phyloP scores from a whole-genome alignment of 2,329 filamentous ascomycete species.

The Alternaria sp. region DNA sequence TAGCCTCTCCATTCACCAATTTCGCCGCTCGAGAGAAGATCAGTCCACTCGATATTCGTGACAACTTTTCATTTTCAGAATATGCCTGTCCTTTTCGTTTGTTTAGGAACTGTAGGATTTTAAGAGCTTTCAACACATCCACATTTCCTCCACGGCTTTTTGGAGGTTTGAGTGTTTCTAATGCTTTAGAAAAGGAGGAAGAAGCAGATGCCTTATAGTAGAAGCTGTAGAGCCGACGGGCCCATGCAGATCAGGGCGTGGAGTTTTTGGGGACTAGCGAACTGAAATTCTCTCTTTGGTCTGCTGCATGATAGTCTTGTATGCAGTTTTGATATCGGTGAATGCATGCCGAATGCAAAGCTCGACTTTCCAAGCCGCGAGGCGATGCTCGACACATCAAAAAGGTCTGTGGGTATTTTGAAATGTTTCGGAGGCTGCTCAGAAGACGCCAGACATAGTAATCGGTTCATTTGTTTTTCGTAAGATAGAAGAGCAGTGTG shows the following conservation, averaged over 20 bases:
- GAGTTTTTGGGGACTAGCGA: neutral
- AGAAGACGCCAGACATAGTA: no score
- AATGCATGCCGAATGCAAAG: neutral
- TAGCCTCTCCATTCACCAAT: accelerated
- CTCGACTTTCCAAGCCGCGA: accelerated
- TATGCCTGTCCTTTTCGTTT: accelerated
- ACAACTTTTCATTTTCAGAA: neutral
- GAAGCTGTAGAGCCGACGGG: neutral
- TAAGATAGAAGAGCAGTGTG: neutral
- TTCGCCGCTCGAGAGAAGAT: neutral
- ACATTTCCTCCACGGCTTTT: no score
- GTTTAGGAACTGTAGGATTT: neutral
- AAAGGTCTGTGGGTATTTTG: no score
- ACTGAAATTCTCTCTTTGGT: accelerated
- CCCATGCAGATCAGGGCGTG: neutral
- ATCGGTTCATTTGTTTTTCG: no score
- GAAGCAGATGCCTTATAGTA: neutral
- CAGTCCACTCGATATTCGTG: neutral
- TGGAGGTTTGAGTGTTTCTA: neutral
- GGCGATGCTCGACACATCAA: neutral
- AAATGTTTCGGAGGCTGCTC: no score
- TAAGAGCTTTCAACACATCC: neutral
- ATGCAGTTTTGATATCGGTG: neutral
- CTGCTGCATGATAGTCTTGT: neutral
- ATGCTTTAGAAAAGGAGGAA: neutral